Conservation (phyloP, 495 filamentous ascomycete genomes). For the Penicillium odoratum region DNA sequence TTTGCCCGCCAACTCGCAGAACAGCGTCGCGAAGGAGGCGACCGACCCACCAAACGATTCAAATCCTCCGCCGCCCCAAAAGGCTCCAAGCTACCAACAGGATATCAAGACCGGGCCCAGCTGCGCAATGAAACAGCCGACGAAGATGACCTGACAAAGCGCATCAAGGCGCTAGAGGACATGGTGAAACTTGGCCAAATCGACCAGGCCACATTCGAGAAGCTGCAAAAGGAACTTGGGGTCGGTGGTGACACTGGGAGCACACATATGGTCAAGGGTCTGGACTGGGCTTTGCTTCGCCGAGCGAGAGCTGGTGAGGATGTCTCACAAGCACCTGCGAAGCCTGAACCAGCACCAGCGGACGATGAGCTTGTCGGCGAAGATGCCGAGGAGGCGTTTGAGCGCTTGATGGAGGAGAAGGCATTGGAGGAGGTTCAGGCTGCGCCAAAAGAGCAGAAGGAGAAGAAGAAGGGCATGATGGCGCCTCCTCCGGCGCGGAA, state of each 20-base stretch:
- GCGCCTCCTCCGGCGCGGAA: conserved; percentile 65
- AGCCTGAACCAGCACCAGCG: conserved; percentile 12
- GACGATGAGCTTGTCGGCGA: conserved; percentile 15
- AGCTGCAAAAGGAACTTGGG: conserved; percentile 65
- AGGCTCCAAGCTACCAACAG: conserved; percentile 73
- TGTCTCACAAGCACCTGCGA: conserved; percentile 39
- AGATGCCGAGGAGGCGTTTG: conserved; percentile 76
- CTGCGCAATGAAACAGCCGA: conserved; percentile 34
- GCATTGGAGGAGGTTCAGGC: conserved; percentile 55
- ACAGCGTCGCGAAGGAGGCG: conserved; percentile 54
- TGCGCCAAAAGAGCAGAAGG: conserved; percentile 50
- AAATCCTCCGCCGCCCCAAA: conserved; percentile 78
- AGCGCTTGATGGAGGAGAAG: conserved; percentile 63
- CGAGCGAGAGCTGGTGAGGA: conserved; percentile 73
- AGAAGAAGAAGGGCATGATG: conserved; percentile 76
- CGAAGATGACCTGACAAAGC: conserved; percentile 52
- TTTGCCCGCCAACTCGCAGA: conserved; percentile 88
- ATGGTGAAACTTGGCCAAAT: conserved; percentile 81
- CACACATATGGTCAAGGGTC: conserved; percentile 86
- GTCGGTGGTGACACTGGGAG: conserved; percentile 77
- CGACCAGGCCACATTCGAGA: conserved; percentile 70
- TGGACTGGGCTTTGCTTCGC: conserved; percentile 81
- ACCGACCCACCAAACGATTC: conserved; percentile 64
- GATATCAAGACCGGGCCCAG: conserved; percentile 84
- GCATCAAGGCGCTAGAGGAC: conserved; percentile 79